Evolutionary conservation across 192 early-diverging fungal species (phyloP).

Genomic region (Irineochytrium annulatum): DNA sequence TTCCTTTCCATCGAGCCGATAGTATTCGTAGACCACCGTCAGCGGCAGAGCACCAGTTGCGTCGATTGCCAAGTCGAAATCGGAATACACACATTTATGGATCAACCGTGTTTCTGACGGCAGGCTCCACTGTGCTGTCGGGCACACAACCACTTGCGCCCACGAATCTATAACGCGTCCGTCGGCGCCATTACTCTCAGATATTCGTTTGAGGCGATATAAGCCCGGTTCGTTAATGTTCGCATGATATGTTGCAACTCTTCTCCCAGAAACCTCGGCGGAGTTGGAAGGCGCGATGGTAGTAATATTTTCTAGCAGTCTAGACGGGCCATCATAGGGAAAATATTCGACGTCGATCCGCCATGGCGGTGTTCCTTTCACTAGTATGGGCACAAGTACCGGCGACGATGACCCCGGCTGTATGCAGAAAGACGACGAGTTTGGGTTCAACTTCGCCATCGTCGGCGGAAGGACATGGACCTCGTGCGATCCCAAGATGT

Average conservation of each 20-base stretch:
- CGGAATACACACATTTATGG: slow-evolving; percentile 33
- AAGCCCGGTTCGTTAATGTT: slow-evolving; percentile 16
- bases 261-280: background rate
- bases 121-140: slow-evolving; percentile 13
- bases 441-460: slow-evolving; percentile 35
- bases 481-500: slow-evolving; percentile 43
- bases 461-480: slow-evolving; percentile 48
- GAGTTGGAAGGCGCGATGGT: background rate
- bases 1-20: background rate
- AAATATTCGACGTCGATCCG: slow-evolving; percentile 25
- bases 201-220: slow-evolving; percentile 17
- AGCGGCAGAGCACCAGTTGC: slow-evolving; percentile 3
- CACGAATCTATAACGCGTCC: slow-evolving; percentile 4
- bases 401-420: background rate
- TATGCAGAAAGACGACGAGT: slow-evolving; percentile 28
- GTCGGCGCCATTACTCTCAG: slow-evolving; percentile 12
- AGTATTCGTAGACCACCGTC: background rate
- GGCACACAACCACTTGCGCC: slow-evolving; percentile 16
- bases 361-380: slow-evolving; percentile 45
- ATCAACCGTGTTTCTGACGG: slow-evolving; percentile 8
- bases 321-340: slow-evolving; percentile 19
- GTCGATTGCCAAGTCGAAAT: slow-evolving; percentile 12
- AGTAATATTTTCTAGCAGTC: slow-evolving; percentile 15
- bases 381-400: slow-evolving; percentile 29
- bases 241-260: slow-evolving; percentile 10